Evolutionary conservation across 1,284 basidiomycete species (phyloP), one percentile per base, ranked within the genome.

Genomic region (Cerioporus squamosus): DNA sequence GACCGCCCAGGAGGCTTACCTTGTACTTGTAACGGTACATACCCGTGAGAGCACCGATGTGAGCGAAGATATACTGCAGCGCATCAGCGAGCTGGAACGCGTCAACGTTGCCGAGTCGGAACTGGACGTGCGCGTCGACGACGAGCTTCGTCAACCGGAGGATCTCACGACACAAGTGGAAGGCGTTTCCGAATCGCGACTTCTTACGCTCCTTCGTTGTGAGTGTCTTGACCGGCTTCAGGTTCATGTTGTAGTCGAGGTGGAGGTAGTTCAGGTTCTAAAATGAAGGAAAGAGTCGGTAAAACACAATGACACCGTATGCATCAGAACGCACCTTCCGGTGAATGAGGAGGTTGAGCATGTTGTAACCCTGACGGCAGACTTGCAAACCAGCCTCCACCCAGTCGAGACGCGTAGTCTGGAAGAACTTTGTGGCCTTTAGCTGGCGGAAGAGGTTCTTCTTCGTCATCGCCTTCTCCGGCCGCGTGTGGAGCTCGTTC

Each of bases 11-110:
- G 3, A 20, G 23, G 14, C 80, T 7, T 55, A 88, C 88, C 86
- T 98, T 98, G 82, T 98, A 98, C 82, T 98, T 99, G 83, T 98
- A 95, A 48, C 97, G 87, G 77, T 99, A 99, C 94, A 98, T 98
- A 69, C 97, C 97, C 7, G 97, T 99, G 60, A 99, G 80, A 33
- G 97, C 97, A 71, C 97, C 97, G 61, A 99, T 94, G 72, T 99
- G 97, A 9, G 88, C 93, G 72, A 99, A 98, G 71, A 97, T 95
- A 73, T 99, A 99, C 75, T 99, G 97, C 26, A 99, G 81, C 8
- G 97, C 97, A 69, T 99, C 97, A 4, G 97, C 97, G 38, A 99
- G 88, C 75, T 99, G 97, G 86, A 99, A 99, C 2, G 96, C 97
- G 72, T 99, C 97, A 53, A 99, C 95, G 67, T 98, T 99, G 46